These are phyloP conservation scores for Camelina hispida DNA, from an alignment of 345 rosid species.

Conservation along the genomic window DNA sequence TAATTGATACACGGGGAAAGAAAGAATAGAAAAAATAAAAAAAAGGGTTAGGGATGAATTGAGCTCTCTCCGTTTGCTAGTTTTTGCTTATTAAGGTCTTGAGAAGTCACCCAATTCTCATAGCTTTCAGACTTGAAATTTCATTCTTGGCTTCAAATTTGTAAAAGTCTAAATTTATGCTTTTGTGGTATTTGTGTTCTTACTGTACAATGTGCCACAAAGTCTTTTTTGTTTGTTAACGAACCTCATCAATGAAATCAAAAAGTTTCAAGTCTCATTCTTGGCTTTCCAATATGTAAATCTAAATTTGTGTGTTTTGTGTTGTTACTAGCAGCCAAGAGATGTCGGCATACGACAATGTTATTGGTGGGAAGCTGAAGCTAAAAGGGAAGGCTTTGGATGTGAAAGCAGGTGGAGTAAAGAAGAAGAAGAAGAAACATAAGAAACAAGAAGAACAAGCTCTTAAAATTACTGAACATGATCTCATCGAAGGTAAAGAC, in stretches of 20 bases:
- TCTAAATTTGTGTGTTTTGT: neutral
- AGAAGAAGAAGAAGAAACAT: slow-evolving; percentile 78
- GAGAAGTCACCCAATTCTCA: neutral
- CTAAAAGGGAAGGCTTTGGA: slow-evolving; percentile 95
- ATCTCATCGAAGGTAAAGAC: slow-evolving; percentile 54
- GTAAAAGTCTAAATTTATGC: neutral
- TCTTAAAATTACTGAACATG: slow-evolving; percentile 49
- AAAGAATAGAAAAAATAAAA: neutral
- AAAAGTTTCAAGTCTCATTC: neutral
- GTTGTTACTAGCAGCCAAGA: neutral
- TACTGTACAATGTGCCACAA: slow-evolving; percentile 7
- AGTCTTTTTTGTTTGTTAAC: neutral
- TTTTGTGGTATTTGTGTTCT: neutral
- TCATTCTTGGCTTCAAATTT: slow-evolving; percentile 2
- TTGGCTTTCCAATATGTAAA: neutral
- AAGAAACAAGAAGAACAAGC: slow-evolving; percentile 56
- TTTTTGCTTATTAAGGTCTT: neutral
- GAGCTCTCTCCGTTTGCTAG: slow-evolving; percentile 14
- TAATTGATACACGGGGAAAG: neutral
- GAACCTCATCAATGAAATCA: neutral
- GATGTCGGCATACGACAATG: slow-evolving; percentile 80
- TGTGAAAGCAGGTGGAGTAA: slow-evolving; percentile 84
- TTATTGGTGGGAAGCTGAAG: slow-evolving; percentile 87
- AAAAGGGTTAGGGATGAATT: slow-evolving; percentile 1
- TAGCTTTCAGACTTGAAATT: neutral